Evolutionary conservation across 1,284 basidiomycete species (phyloP).

Genomic region (Coniferiporia sulphurascens): DNA sequence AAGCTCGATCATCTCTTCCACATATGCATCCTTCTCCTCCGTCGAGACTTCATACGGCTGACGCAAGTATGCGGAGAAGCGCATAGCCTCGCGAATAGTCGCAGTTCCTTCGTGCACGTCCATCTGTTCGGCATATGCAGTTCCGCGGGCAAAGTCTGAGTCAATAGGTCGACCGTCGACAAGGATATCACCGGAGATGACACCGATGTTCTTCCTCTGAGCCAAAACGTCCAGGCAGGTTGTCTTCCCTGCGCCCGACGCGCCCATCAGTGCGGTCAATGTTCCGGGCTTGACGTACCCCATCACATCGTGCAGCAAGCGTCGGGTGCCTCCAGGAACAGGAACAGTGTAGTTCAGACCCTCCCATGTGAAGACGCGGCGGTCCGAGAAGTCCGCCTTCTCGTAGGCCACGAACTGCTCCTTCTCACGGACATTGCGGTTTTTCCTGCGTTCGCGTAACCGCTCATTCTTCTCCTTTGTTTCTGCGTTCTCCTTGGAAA

Average conservation of each 20-base stretch:
- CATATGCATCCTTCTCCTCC: conserved; percentile 80
- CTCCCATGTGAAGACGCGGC: conserved; percentile 68
- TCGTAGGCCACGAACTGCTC: conserved; percentile 32
- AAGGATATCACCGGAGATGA: conserved; percentile 75
- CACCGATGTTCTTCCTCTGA: conserved; percentile 83
- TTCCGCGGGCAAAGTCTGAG: conserved; percentile 73
- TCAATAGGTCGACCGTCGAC: conserved; percentile 72
- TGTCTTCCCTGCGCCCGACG: conserved; percentile 79
- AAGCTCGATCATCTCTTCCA: conserved; percentile 70
- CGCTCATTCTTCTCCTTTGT: conserved; percentile 59
- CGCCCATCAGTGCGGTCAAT: conserved; percentile 75
- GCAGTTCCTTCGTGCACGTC: conserved; percentile 86
- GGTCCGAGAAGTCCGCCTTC: conserved; percentile 27
- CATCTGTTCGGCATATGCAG: conserved; percentile 84
- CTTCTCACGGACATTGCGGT: conserved; percentile 30
- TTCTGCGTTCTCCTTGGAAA: conserved; percentile 67
- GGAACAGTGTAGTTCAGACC: conserved; percentile 69
- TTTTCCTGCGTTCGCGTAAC: conserved; percentile 50
- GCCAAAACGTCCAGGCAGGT: conserved; percentile 87
- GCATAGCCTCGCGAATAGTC: conserved; percentile 84
- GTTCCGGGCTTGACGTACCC: conserved; percentile 89
- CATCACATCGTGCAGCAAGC: conserved; percentile 80
- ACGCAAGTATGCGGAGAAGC: conserved; percentile 83
- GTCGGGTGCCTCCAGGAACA: conserved; percentile 61
- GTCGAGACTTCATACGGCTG: conserved; percentile 71